Evolutionary conservation across 352 stramenopile species (phyloP), one percentile per base, ranked within the genome.

Genomic region (Globisporangium abappressorium): DNA sequence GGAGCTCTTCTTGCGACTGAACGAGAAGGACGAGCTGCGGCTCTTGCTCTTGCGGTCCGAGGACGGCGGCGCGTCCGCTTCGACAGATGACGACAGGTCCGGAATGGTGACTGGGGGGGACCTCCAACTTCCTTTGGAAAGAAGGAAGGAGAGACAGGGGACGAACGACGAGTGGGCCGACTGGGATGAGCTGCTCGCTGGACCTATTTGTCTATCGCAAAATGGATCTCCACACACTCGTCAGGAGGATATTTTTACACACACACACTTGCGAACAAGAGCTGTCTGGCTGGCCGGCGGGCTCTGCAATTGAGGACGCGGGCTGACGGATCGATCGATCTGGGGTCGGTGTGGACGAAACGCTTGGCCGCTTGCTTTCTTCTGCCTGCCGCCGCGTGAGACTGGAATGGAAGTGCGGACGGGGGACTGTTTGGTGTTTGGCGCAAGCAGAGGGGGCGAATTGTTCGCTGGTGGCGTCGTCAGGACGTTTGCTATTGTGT

Each of bases 1-100:
- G 5, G 49, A 56, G 9, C n/a, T 30, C 56, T 61, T 61, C 56
- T 61, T 61, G n/a, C 62, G 46, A 33, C 49, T 47, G 62, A 57
- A 46, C 34, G 47, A 26, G 60, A 56, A 43, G 46, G 26, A 57
- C 58, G 58, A 28, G 58, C 58, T 51, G 58, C 34, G 36, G 20
- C 58, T 53, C 38, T 46, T 54, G 34, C 34, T 56, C 15, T 24
- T 26, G 55, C 20, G 33, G 14, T 12, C 38, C 3, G 56, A 54
- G 18, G 55, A 24, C 55, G 9, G n/a, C 56, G 20, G 56, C 43
- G 43, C 43, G 43, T 51, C 43, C 43, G 43, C 43, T 22, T 51
- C 43, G 43, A 51, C 15, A 5, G 43, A 51, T 24, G 43, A 51
- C 6, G 43, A n/a, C 56, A 38, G 34, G 33, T 61, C 33, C 3